Evolutionary conservation across 176 grass and related monocot genomes (phyloP).

Genomic region (Carex scoparia): DNA sequence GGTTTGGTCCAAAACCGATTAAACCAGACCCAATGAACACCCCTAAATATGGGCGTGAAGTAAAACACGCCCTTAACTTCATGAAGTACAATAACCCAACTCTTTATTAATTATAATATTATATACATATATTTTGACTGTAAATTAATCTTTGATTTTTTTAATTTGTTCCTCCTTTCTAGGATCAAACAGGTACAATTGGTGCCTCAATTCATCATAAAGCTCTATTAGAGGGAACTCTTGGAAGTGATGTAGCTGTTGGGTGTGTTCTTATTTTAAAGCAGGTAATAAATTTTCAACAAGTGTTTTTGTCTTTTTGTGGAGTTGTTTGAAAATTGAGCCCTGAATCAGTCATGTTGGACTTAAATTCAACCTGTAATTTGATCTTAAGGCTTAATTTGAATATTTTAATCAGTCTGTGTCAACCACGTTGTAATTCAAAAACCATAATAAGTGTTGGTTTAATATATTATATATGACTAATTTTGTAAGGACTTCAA

Average conservation of each 20-base stretch:
- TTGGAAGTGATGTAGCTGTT: neutral
- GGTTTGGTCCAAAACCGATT: no score
- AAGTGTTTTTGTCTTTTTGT: neutral
- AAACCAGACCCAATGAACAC: no score
- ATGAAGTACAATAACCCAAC: no score
- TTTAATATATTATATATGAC: neutral
- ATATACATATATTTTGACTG: neutral
- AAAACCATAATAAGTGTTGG: neutral
- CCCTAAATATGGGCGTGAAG: no score
- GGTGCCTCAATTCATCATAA: constrained; percentile 18
- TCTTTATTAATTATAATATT: neutral
- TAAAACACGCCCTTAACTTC: no score
- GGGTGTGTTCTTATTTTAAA: constrained; percentile 27
- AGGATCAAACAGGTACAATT: constrained; percentile 26
- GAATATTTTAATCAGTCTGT: neutral
- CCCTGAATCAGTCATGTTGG: neutral
- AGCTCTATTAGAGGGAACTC: constrained; percentile 1
- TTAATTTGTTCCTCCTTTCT: neutral
- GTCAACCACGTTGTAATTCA: neutral
- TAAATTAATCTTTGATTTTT: neutral
- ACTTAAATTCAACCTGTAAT: neutral
- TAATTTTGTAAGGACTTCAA: neutral
- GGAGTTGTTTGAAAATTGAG: neutral
- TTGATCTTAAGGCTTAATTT: neutral
- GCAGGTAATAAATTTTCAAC: constrained; percentile 13